Evolutionary conservation across 805 yeast species (phyloP).

Genomic region (Lipomyces japonicus): DNA sequence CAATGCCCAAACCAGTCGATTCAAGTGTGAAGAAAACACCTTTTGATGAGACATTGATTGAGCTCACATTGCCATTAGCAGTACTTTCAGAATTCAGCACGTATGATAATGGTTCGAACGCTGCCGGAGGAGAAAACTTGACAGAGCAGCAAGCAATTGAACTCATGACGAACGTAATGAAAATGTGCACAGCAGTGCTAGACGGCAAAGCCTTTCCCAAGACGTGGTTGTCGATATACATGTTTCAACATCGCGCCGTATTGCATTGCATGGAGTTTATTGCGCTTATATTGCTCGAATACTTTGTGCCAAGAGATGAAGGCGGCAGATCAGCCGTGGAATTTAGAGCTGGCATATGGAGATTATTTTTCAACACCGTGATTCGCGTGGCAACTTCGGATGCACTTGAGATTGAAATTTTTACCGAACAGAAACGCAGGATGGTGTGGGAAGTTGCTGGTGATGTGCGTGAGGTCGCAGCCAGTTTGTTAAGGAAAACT

Average conservation of each 20-base stretch:
- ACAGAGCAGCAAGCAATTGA: slow-evolving; percentile 32
- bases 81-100: slow-evolving; percentile 31
- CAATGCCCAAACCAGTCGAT: slow-evolving; percentile 57
- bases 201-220: slow-evolving; percentile 38
- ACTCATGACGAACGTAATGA: slow-evolving; percentile 32
- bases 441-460: slow-evolving; percentile 64
- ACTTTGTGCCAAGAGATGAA: slow-evolving; percentile 13
- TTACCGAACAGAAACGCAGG: slow-evolving; percentile 67
- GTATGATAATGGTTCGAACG: slow-evolving; percentile 21
- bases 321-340: not conserved
- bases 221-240: slow-evolving; percentile 64
- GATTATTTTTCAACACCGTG: slow-evolving; percentile 37
- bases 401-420: slow-evolving; percentile 64
- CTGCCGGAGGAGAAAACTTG: slow-evolving; percentile 27
- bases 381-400: slow-evolving; percentile 60
- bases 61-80: slow-evolving; percentile 55
- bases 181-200: slow-evolving; percentile 34
- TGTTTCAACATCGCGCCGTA: slow-evolving; percentile 35
- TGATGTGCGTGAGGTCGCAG: slow-evolving; percentile 57
- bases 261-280: slow-evolving; percentile 34
- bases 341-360: slow-evolving; percentile 13
- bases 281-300: slow-evolving; percentile 12
- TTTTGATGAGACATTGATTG: slow-evolving; percentile 68
- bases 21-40: slow-evolving; percentile 66
- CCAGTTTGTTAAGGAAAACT: slow-evolving; percentile 51